phyloP scores from a whole-genome alignment of 2,329 filamentous ascomycete genomes.

The Trichoderma koningiopsis region DNA sequence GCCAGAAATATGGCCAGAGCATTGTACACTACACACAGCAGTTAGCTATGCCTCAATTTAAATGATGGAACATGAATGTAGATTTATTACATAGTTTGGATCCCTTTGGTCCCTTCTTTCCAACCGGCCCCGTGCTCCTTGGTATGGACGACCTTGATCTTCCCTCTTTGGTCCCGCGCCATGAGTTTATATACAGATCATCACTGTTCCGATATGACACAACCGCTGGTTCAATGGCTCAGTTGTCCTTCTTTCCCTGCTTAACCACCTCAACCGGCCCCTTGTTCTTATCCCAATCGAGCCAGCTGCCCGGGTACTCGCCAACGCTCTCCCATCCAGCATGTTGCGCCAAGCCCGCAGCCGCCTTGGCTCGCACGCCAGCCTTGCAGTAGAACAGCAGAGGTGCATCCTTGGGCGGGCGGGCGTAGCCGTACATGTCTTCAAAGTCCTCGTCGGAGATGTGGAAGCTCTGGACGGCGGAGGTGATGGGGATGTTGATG shows the following conservation, averaged over 20 bases:
- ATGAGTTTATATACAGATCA: neutral
- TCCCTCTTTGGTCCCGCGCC: neutral
- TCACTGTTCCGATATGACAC: neutral
- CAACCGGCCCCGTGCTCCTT: neutral
- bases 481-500: slow-evolving; percentile 78
- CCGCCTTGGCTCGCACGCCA: slow-evolving; percentile 78
- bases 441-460: slow-evolving; percentile 77
- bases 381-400: slow-evolving; percentile 93
- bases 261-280: slow-evolving; percentile 53
- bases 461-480: slow-evolving; percentile 77
- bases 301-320: slow-evolving; percentile 75
- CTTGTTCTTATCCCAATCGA: slow-evolving; percentile 78
- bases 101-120: neutral
- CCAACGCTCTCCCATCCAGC: slow-evolving; percentile 73
- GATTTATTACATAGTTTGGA: neutral
- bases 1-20: slow-evolving; percentile 28
- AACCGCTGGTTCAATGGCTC: neutral
- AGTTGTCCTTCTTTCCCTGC: slow-evolving; percentile 8
- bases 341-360: slow-evolving; percentile 73
- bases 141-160: neutral
- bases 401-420: slow-evolving; percentile 58
- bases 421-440: slow-evolving; percentile 76
- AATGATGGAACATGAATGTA: slow-evolving; percentile 15
- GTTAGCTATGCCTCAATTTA: slow-evolving; percentile 16
- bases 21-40: slow-evolving; percentile 8